A percentile compares a stretch with the other conserved stretches of the same genome.
Conservation (phyloP, 2,329 filamentous ascomycete genomes). For the Alternaria conjuncta region DNA sequence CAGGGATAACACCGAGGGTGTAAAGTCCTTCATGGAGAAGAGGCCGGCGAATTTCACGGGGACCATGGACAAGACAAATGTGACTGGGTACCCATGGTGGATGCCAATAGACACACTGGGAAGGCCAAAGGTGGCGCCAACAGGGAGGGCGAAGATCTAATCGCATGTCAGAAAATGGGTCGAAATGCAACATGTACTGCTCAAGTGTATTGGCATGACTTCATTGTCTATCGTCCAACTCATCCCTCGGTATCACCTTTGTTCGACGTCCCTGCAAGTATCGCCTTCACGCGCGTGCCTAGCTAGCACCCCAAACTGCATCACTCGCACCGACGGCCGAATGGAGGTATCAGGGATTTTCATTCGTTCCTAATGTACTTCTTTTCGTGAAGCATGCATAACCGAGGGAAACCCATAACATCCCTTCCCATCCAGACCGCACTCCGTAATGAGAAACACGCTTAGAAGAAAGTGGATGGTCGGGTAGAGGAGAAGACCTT, state of each 20-base stretch:
- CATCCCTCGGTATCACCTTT: conserved; percentile 1
- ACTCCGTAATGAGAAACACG: conserved; percentile 51
- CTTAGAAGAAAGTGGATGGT: conserved; percentile 97
- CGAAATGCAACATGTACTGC: neutral
- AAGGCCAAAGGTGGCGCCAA: conserved; percentile 46
- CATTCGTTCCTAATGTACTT: conserved; percentile 53
- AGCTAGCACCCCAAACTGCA: conserved; percentile 22
- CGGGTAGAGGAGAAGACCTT: conserved; percentile 93
- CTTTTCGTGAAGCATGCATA: conserved; percentile 51
- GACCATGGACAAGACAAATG: conserved; percentile 65
- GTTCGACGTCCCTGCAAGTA: conserved; percentile 3
- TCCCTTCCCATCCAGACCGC: conserved; percentile 48
- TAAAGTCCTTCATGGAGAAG: conserved; percentile 74
- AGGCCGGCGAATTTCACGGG: conserved; percentile 67
- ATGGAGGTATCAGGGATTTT: conserved; percentile 50
- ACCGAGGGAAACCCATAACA: conserved; percentile 49
- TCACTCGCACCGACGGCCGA: conserved; percentile 29
- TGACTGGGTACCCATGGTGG: conserved; percentile 73
- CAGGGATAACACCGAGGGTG: conserved; percentile 71
- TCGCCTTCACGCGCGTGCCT: conserved; percentile 2
- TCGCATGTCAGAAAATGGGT: neutral
- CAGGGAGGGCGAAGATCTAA: conserved; percentile 40
- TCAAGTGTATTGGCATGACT: conserved; percentile 14
- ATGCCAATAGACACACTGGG: conserved; percentile 58
- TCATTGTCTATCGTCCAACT: conserved; percentile 16